Conservation (phyloP, 441 rosid species). For the Eruca vesicaria region DNA sequence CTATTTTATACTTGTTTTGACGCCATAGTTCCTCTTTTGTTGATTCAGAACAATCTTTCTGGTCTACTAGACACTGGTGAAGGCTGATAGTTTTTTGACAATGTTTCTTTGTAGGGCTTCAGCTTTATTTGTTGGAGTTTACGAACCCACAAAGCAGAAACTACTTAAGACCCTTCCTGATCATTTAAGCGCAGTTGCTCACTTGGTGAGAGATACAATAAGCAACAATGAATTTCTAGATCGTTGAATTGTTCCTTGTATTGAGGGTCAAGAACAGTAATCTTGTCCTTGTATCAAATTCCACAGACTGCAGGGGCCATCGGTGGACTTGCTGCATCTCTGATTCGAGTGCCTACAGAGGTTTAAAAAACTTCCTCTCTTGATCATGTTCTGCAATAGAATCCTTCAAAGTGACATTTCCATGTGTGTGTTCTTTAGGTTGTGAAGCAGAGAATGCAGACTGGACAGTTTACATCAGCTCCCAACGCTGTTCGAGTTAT, state of each 20-base stretch:
- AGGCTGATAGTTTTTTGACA: background rate
- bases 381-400: background rate
- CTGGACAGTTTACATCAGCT: conserved; percentile 84
- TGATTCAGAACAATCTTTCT: background rate
- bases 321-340: conserved; percentile 96
- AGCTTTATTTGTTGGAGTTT: conserved; percentile 92
- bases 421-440: conserved; percentile 53
- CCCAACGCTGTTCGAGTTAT: conserved; percentile 73
- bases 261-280: background rate
- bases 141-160: conserved; percentile 95
- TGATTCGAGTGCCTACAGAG: conserved; percentile 97
- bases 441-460: conserved; percentile 92
- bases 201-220: conserved; percentile 58
- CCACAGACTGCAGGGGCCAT: conserved; percentile 88
- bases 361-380: conserved; percentile 35
- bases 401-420: background rate
- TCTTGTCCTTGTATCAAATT: conserved; percentile 13
- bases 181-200: conserved; percentile 86
- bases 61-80: background rate
- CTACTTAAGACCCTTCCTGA: conserved; percentile 74
- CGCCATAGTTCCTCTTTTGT: background rate
- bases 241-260: background rate
- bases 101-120: conserved; percentile 64
- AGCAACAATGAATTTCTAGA: background rate
- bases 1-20: too few species aligned